Conservation (phyloP, 2,329 filamentous ascomycete species). For the Magnaporthales sp. region DNA sequence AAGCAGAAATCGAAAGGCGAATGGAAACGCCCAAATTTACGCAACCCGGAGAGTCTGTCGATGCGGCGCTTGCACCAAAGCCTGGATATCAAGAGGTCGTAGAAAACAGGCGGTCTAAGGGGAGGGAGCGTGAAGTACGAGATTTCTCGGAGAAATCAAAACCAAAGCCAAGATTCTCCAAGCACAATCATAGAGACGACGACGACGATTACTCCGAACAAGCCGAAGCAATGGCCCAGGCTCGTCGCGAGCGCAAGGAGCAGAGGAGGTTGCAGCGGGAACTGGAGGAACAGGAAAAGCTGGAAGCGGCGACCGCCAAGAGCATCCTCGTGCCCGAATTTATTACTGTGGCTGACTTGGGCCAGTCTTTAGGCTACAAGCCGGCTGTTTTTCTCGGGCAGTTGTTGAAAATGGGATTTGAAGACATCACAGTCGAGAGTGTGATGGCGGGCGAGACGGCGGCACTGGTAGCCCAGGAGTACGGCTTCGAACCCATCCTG, state of each 20-base stretch:
- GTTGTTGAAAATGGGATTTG: constrained; percentile 80
- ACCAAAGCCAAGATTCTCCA: background rate
- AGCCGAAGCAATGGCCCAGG: constrained; percentile 24
- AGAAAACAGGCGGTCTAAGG: background rate
- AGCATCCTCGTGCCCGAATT: constrained; percentile 78
- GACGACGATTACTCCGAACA: constrained; percentile 33
- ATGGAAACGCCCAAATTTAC: background rate
- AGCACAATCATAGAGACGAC: constrained; percentile 13
- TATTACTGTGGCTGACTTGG: constrained; percentile 79
- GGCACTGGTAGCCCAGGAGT: constrained; percentile 83
- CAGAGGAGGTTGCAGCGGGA: constrained; percentile 31
- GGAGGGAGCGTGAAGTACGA: background rate
- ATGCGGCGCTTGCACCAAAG: background rate
- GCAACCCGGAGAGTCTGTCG: background rate
- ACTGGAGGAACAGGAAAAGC: constrained; percentile 23
- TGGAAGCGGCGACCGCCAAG: constrained; percentile 35
- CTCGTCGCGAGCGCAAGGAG: constrained; percentile 30
- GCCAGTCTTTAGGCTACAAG: constrained; percentile 63
- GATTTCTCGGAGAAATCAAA: constrained; percentile 4
- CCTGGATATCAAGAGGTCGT: background rate
- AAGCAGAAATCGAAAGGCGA: background rate
- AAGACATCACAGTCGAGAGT: constrained; percentile 72
- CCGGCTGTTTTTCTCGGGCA: constrained; percentile 64
- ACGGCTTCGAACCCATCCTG: constrained; percentile 79
- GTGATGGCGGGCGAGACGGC: constrained; percentile 88